A percentile compares a stretch with the other conserved stretches of the same genome.
phyloP scores from a whole-genome alignment of 108 stramenopile species.

The Seminavis robusta region DNA sequence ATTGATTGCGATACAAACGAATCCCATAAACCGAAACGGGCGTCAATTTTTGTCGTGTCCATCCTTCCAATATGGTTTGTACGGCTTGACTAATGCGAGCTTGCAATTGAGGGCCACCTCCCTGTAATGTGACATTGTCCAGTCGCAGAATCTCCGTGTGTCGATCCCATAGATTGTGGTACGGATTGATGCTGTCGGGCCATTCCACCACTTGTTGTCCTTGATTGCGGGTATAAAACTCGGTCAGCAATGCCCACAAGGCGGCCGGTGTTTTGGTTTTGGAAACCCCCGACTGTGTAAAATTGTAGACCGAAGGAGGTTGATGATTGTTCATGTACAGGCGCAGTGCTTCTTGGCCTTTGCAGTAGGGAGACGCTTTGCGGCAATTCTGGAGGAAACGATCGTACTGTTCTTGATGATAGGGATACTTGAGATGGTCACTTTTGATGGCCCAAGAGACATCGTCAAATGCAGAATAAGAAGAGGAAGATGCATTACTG shows the following conservation, averaged over 20 bases:
- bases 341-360: slow-evolving; percentile 28
- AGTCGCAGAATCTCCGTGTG: slow-evolving; percentile 28
- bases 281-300: slow-evolving; percentile 62
- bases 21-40: slow-evolving; percentile 86
- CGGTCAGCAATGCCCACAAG: slow-evolving; percentile 35
- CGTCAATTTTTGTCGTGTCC: slow-evolving; percentile 76
- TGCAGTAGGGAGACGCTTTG: slow-evolving; percentile 18
- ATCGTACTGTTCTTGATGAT: slow-evolving; percentile 30
- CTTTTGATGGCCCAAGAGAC: no score
- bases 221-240: slow-evolving; percentile 66
- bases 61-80: slow-evolving; percentile 74
- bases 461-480: no score
- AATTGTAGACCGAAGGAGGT: slow-evolving; percentile 57
- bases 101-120: slow-evolving; percentile 28
- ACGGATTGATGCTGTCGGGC: slow-evolving; percentile 41
- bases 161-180: slow-evolving; percentile 63
- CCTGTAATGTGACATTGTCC: slow-evolving; percentile 12
- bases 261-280: slow-evolving; percentile 51
- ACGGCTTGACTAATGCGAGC: slow-evolving; percentile 54
- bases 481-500: no score
- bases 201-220: slow-evolving; percentile 20
- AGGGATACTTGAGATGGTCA: no score
- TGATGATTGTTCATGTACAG: slow-evolving; percentile 59
- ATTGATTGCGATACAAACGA: slow-evolving; percentile 70
- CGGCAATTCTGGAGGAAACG: slow-evolving; percentile 19